A percentile compares a stretch with the other conserved stretches of the same genome.
phyloP scores from a whole-genome alignment of 2,329 filamentous ascomycete genomes.

The Sporothrix euskadiensis region DNA sequence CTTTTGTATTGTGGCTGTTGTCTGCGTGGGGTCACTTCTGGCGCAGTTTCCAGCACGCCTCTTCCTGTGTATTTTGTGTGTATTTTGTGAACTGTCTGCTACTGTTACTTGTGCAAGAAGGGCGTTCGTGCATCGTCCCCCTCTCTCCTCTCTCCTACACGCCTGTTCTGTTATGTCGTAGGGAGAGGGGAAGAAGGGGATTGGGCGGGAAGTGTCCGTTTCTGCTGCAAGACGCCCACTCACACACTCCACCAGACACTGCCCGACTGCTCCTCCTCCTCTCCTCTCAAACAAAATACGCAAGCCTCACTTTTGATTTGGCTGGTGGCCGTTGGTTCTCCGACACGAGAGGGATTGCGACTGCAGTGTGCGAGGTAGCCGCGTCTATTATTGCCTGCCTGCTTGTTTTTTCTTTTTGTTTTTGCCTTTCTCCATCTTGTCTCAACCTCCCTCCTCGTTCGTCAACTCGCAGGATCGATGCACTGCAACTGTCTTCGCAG shows the following conservation, averaged over 20 bases:
- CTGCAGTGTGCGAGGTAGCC: neutral
- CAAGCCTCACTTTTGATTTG: slow-evolving; percentile 28
- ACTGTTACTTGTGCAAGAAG: neutral
- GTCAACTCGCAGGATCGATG: neutral
- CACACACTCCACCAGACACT: neutral
- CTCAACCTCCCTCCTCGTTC: neutral
- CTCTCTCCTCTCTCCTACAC: neutral
- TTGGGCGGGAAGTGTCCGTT: neutral
- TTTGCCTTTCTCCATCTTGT: neutral
- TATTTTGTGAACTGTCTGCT: neutral
- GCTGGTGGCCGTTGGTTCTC: neutral
- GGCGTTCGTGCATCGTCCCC: neutral
- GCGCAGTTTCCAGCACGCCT: slow-evolving; percentile 31
- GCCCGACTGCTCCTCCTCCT: no score
- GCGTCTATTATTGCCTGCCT: neutral
- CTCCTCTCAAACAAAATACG: neutral
- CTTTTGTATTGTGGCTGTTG: neutral
- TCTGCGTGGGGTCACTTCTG: slow-evolving; percentile 5
- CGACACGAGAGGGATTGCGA: neutral
- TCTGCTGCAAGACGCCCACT: neutral
- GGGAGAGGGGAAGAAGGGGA: slow-evolving; percentile 6
- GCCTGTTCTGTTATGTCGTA: neutral
- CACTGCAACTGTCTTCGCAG: neutral
- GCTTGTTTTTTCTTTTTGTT: neutral
- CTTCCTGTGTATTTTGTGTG: neutral